These are phyloP conservation scores for Cercospora berteroae DNA, from an alignment of 2,329 filamentous ascomycete species.

Conservation along the genomic window DNA sequence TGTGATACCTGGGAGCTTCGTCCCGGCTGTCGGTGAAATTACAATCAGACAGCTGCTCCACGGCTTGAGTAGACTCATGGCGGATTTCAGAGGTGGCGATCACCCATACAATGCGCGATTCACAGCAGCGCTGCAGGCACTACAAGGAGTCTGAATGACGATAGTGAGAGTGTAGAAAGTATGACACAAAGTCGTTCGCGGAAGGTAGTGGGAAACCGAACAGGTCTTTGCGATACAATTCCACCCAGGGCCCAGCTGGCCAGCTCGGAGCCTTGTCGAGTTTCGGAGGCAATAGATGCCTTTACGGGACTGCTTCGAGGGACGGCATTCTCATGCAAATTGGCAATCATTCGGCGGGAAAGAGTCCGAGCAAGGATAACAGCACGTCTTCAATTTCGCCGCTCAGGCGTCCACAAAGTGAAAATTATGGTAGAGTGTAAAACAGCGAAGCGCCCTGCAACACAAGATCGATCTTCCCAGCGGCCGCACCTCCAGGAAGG, in stretches of 20 bases:
- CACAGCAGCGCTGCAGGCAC: slow-evolving; percentile 14
- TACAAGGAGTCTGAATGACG: slow-evolving; percentile 4
- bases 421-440: slow-evolving; percentile 14
- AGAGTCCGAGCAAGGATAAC: neutral
- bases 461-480: slow-evolving; percentile 26
- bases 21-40: neutral
- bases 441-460: slow-evolving; percentile 21
- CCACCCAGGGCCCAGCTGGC: too few species aligned
- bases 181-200: neutral
- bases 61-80: slow-evolving; percentile 19
- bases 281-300: neutral
- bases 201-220: too few species aligned
- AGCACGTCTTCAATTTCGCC: neutral
- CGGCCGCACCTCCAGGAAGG: slow-evolving; percentile 17
- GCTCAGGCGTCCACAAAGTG: neutral
- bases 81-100: slow-evolving; percentile 28
- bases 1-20: slow-evolving; percentile 14
- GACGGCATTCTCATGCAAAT: neutral
- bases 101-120: slow-evolving; percentile 25
- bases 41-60: slow-evolving; percentile 18
- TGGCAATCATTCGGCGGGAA: neutral
- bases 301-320: neutral
- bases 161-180: neutral
- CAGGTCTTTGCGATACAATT: too few species aligned
- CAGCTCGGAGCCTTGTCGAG: neutral